phyloP scores from a whole-genome alignment of 495 filamentous ascomycete genomes.

The Neurospora sp. region DNA sequence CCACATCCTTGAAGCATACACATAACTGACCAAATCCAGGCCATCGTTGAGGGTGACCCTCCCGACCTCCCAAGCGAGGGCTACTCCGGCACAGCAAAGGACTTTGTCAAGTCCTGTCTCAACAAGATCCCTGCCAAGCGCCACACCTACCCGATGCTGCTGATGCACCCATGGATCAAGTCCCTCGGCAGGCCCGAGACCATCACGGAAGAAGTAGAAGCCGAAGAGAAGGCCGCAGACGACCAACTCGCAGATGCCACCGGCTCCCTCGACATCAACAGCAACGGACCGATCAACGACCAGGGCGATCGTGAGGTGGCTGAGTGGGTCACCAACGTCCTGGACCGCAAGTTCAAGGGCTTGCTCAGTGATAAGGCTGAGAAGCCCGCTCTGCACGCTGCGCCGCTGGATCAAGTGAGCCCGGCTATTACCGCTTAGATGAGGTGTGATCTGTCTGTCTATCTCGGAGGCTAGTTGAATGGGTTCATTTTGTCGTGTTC shows the following conservation, averaged over 20 bases:
- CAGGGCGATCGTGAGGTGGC: slow-evolving; percentile 68
- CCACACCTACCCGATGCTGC: slow-evolving; percentile 80
- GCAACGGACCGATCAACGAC: slow-evolving; percentile 26
- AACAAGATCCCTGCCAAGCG: slow-evolving; percentile 87
- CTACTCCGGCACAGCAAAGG: slow-evolving; percentile 69
- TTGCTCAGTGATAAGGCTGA: slow-evolving; percentile 20
- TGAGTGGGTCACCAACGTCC: slow-evolving; percentile 68
- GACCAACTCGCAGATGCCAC: slow-evolving; percentile 39
- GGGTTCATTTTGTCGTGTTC: neutral
- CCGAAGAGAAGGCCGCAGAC: slow-evolving; percentile 37
- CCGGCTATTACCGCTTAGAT: slow-evolving; percentile 12
- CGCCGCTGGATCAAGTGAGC: slow-evolving; percentile 56
- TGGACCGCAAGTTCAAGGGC: slow-evolving; percentile 50
- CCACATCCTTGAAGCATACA: neutral
- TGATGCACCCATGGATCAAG: slow-evolving; percentile 81
- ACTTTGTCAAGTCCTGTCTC: slow-evolving; percentile 82
- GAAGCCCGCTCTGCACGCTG: slow-evolving; percentile 67
- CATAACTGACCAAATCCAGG: slow-evolving; percentile 42
- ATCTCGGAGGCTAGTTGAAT: neutral
- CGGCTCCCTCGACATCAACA: slow-evolving; percentile 23
- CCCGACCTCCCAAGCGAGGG: slow-evolving; percentile 69
- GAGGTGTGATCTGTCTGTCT: neutral
- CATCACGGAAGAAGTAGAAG: slow-evolving; percentile 67
- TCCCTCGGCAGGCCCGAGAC: slow-evolving; percentile 72
- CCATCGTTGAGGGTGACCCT: slow-evolving; percentile 92